A percentile compares a stretch with the other conserved stretches of the same genome.
These are phyloP conservation scores for Aspergillus pseudotamarii DNA, from an alignment of 2,329 filamentous ascomycete genomes.

Conservation along the genomic window DNA sequence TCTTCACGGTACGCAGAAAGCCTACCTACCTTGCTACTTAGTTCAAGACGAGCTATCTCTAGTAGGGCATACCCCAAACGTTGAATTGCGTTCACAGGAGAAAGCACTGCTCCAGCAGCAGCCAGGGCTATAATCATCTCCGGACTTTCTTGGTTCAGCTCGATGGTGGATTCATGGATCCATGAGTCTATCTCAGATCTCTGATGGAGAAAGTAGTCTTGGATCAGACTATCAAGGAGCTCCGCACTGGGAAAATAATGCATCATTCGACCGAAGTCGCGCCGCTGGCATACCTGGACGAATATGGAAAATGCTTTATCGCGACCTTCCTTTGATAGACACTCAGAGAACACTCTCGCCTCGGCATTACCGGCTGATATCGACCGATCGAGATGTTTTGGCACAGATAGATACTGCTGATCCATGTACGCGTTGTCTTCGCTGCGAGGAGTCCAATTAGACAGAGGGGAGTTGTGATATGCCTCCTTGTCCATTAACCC, in stretches of 20 bases:
- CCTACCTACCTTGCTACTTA: conserved; percentile 62
- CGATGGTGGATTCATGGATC: conserved; percentile 43
- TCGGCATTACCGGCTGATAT: conserved; percentile 18
- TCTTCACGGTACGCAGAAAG: conserved; percentile 25
- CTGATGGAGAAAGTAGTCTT: conserved; percentile 39
- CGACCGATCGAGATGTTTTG: conserved; percentile 28
- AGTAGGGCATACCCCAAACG: conserved; percentile 47
- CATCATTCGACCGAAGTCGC: conserved; percentile 56
- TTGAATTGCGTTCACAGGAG: conserved; percentile 39
- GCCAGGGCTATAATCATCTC: conserved; percentile 43
- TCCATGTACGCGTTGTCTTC: conserved; percentile 30
- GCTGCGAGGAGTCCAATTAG: conserved; percentile 30
- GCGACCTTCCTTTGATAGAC: conserved; percentile 42
- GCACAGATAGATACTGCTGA: conserved; percentile 31
- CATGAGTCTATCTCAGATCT: conserved; percentile 44
- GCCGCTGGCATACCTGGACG: conserved; percentile 58
- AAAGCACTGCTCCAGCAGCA: conserved; percentile 42
- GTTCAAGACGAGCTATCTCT: conserved; percentile 40
- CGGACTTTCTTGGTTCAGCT: conserved; percentile 38
- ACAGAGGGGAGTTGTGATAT: conserved; percentile 31
- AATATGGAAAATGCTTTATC: conserved; percentile 68
- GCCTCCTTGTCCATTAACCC: conserved; percentile 27
- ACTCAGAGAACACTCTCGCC: conserved; percentile 26
- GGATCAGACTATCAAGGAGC: conserved; percentile 42
- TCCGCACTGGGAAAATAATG: conserved; percentile 46